Conservation (phyloP, 768 basidiomycete species). For the Butyriboletus loyo region DNA sequence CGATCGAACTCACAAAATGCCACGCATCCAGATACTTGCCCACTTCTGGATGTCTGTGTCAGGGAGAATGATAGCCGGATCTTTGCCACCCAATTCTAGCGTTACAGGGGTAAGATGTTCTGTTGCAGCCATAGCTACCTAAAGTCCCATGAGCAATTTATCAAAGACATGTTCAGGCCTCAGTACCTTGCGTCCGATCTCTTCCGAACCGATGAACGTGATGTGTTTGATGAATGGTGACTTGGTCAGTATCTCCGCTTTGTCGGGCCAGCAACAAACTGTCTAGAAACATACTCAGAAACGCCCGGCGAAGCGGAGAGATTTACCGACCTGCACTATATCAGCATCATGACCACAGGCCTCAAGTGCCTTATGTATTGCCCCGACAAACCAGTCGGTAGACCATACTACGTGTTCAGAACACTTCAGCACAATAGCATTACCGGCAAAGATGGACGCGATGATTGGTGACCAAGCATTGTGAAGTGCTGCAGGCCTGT, state of each 20-base stretch:
- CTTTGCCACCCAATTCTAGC: constrained; percentile 93
- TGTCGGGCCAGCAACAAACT: constrained; percentile 85
- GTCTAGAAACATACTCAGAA: constrained; percentile 42
- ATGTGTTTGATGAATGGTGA: constrained; percentile 86
- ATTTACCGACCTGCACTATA: constrained; percentile 68
- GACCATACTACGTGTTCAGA: constrained; percentile 94
- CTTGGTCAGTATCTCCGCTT: constrained; percentile 78
- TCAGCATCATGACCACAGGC: constrained; percentile 85
- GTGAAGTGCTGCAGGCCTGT: constrained; percentile 67
- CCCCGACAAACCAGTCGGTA: constrained; percentile 76
- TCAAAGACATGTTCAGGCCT: constrained; percentile 9
- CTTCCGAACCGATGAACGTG: constrained; percentile 87
- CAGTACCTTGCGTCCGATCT: constrained; percentile 66
- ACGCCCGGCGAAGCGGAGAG: background rate
- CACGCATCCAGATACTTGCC: constrained; percentile 83
- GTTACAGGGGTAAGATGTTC: constrained; percentile 88
- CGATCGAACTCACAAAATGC: constrained; percentile 71
- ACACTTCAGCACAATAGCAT: constrained; percentile 87
- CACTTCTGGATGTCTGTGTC: constrained; percentile 80
- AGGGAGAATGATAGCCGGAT: constrained; percentile 87
- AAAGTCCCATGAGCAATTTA: constrained; percentile 6
- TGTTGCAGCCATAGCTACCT: constrained; percentile 84
- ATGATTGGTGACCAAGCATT: constrained; percentile 94
- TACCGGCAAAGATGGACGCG: constrained; percentile 87
- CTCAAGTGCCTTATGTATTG: constrained; percentile 70